These are phyloP conservation scores for Penicillium malachiteum DNA, from an alignment of 495 filamentous ascomycete species.

Conservation along the genomic window DNA sequence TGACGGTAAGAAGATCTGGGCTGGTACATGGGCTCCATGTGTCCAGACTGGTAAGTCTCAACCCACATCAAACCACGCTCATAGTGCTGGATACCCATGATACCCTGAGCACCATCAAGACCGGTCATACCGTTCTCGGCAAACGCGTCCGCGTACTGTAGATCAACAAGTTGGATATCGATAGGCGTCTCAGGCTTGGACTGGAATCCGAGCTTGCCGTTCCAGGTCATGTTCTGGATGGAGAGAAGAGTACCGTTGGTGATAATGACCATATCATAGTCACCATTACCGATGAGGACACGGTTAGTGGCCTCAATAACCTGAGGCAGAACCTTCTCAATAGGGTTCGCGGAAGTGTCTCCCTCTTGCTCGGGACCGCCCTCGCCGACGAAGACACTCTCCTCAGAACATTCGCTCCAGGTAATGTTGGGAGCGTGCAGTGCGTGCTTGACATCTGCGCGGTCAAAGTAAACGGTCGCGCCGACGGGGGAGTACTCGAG, in stretches of 20 bases:
- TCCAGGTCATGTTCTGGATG: conserved; percentile 71
- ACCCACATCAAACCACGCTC: conserved; percentile 74
- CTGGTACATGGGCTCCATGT: conserved; percentile 67
- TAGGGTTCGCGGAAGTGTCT: conserved; percentile 42
- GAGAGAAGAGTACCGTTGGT: conserved; percentile 61
- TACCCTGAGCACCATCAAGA: conserved; percentile 46
- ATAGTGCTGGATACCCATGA: conserved; percentile 62
- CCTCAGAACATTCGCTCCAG: conserved; percentile 43
- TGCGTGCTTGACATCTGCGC: conserved; percentile 56
- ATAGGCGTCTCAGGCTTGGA: conserved; percentile 36
- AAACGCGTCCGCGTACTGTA: conserved; percentile 32
- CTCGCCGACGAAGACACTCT: conserved; percentile 44
- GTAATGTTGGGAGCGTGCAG: conserved; percentile 52
- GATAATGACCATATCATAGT: conserved; percentile 61
- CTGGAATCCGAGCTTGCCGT: conserved; percentile 61
- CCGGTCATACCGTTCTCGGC: conserved; percentile 25
- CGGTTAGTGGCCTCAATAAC: conserved; percentile 62
- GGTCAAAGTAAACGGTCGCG: conserved; percentile 56
- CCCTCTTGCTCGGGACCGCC: conserved; percentile 37
- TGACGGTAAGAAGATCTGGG: conserved; percentile 66
- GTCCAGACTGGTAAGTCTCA: conserved; percentile 59
- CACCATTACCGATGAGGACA: conserved; percentile 58
- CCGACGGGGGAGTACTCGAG: conserved; percentile 41
- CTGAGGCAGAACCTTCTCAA: conserved; percentile 52
- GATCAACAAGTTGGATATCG: conserved; percentile 37